A percentile compares a stretch with the other conserved stretches of the same genome.
These are phyloP conservation scores for Cyanophora paradoxa DNA, from an alignment of 78 protist genomes.

Conservation along the genomic window DNA sequence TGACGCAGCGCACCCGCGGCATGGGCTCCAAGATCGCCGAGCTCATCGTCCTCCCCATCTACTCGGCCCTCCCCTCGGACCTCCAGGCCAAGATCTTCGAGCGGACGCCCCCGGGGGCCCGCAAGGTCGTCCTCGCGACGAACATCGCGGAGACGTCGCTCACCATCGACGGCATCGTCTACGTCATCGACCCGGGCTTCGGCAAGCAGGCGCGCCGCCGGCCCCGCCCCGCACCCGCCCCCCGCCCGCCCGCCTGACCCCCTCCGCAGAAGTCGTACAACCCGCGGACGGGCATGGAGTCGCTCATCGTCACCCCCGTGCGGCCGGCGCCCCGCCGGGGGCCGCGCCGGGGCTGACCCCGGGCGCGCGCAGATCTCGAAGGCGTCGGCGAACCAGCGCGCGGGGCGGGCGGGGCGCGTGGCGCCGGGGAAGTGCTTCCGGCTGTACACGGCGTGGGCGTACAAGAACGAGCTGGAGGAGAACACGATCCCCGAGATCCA, in stretches of 20 bases:
- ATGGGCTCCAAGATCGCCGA: constrained; percentile 77
- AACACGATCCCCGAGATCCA: constrained; percentile 96
- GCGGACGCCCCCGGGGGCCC: constrained; percentile 84
- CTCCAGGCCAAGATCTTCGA: constrained; percentile 74
- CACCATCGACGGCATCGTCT: constrained; percentile 94
- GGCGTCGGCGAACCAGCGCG: constrained; percentile 89
- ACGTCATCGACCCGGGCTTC: constrained; percentile 84
- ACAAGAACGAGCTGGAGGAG: constrained; percentile 76
- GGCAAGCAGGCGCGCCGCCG: background rate
- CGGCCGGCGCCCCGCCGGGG: background rate
- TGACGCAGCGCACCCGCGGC: constrained; percentile 65
- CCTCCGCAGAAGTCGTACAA: constrained; percentile 79
- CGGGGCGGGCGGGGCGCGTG: constrained; percentile 96
- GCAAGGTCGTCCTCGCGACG: constrained; percentile 97
- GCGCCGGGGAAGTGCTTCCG: constrained; percentile 95
- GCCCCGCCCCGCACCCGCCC: background rate
- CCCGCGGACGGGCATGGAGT: constrained; percentile 91
- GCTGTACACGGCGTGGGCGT: constrained; percentile 91
- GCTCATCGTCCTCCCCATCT: constrained; percentile 85
- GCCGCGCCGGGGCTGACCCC: background rate
- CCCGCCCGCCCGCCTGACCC: constrained; percentile 65
- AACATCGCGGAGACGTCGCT: constrained; percentile 98
- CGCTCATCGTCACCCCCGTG: constrained; percentile 92
- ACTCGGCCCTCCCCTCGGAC: constrained; percentile 93
- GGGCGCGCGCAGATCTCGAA: constrained; percentile 62